These are phyloP conservation scores for Scheffersomyces illinoinensis DNA, from an alignment of 1,139 yeast genomes.

Conservation along the genomic window DNA sequence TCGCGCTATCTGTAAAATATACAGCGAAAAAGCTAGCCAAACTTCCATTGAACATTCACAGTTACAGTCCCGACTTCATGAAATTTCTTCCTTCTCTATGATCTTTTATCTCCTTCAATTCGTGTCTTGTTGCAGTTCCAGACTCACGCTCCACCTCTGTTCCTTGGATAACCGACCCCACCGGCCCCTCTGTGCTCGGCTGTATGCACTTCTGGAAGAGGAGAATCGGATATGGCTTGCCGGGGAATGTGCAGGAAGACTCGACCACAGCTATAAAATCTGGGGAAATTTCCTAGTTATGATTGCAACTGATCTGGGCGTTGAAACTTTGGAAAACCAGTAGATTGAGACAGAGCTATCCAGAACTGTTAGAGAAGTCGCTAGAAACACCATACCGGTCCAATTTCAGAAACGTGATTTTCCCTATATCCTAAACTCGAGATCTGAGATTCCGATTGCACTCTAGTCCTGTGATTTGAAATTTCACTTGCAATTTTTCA, in stretches of 20 bases:
- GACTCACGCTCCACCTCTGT: background rate
- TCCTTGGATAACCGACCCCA: background rate
- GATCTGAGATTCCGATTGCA: background rate
- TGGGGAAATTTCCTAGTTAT: background rate
- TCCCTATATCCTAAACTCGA: background rate
- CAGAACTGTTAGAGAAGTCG: background rate
- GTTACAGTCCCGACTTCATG: too few relatives aligned
- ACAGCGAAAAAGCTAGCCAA: too few relatives aligned
- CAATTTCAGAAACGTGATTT: background rate
- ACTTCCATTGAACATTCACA: background rate
- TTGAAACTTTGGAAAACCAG: background rate
- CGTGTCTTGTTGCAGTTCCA: background rate
- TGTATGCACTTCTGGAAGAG: background rate
- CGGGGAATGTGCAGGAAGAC: background rate
- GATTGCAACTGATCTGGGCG: background rate
- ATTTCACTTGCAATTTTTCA: background rate
- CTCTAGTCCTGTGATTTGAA: background rate
- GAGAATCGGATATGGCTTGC: conserved; percentile 1
- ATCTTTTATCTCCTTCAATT: background rate
- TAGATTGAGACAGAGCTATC: background rate
- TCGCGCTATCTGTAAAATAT: too few relatives aligned
- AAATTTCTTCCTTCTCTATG: background rate
- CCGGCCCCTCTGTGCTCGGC: background rate
- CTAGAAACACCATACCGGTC: background rate
- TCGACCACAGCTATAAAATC: background rate